Conservation (phyloP, 208 protist genomes). For the Acanthamoeba triangularis region DNA sequence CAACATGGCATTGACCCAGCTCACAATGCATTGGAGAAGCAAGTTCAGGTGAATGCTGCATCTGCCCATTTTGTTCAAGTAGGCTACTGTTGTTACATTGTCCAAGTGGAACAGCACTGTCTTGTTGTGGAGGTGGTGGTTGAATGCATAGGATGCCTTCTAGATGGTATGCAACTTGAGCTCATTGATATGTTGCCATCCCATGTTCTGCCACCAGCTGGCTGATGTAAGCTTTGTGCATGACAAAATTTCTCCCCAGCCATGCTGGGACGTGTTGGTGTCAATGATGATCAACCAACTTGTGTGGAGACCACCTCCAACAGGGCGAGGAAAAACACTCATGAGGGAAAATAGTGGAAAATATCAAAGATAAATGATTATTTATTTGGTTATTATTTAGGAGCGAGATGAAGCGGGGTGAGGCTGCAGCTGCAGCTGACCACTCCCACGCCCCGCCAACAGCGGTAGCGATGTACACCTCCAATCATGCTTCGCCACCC, state of each 20-base stretch:
- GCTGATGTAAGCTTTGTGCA: neutral
- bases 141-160: neutral
- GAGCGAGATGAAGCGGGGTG: no score
- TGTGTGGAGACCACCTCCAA: no score
- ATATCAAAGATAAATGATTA: no score
- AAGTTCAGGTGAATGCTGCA: neutral
- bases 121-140: neutral
- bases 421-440: no score
- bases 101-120: neutral
- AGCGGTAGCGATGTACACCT: fast-evolving
- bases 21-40: neutral
- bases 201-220: neutral
- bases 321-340: no score
- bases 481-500: no score
- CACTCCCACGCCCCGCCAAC: no score
- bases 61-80: conserved; percentile 1
- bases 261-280: conserved; percentile 15
- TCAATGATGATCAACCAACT: neutral
- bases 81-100: neutral
- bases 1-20: neutral
- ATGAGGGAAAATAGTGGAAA: no score
- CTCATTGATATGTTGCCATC: neutral
- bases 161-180: neutral
- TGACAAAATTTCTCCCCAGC: neutral
- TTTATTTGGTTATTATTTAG: no score